Evolutionary conservation across 176 grass and related monocot species (phyloP).

Genomic region (Guadua angustifolia): DNA sequence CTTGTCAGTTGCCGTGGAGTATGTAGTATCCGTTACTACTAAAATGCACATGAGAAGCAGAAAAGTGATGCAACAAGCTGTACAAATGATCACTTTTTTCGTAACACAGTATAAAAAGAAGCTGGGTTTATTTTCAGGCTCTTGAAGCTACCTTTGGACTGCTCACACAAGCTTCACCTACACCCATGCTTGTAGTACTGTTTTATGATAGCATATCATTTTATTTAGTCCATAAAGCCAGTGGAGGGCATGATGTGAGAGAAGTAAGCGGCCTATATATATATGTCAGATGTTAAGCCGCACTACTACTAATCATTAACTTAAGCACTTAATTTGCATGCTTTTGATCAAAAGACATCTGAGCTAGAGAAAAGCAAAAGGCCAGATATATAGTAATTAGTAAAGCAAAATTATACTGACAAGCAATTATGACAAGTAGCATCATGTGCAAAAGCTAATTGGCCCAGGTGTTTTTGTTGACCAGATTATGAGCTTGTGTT

Average conservation of each 20-base stretch:
- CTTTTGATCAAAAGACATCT: neutral
- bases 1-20: neutral
- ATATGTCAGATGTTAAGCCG: slow-evolving; percentile 20
- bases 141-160: neutral
- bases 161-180: neutral
- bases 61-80: neutral
- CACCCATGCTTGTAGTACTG: neutral
- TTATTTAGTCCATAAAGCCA: neutral
- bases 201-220: neutral
- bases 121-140: neutral
- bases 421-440: neutral
- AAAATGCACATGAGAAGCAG: neutral
- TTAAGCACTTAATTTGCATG: neutral
- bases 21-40: too few species aligned
- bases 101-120: neutral
- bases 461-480: neutral
- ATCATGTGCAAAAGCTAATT: neutral
- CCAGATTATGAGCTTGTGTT: neutral
- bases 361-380: neutral
- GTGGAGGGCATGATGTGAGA: slow-evolving; percentile 45
- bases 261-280: slow-evolving; percentile 26
- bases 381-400: neutral
- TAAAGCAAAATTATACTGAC: neutral
- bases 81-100: slow-evolving; percentile 21
- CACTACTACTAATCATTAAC: neutral